Base-by-base conservation (phyloP, 148 eudicot species). In the Nepenthes mirabilis region DNA sequence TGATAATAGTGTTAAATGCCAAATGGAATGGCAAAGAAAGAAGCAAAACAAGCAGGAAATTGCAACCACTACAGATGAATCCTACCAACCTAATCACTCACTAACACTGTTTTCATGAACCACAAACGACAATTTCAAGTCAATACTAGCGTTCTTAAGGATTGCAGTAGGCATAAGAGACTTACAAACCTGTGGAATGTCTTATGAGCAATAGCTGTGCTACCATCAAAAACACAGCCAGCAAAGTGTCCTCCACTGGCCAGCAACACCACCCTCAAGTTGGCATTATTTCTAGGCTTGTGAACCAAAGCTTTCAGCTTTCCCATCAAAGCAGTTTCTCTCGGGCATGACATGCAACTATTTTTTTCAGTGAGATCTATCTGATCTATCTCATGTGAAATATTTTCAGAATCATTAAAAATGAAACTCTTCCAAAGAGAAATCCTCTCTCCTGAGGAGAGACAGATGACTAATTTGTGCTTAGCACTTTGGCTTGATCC, bases 181-280 rank as follows among this genome's bases (percentile, higher is more conserved):
- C 23, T 23, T 23, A 23, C 80, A 43, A 52, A 91, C 97, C 97
- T 91, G 84, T 91, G 96, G 76, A 81, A 85, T 32, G 97, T 88
- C 68, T 91, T 91, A 65, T 82, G 85, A 57, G 90, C 88, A 75
- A 91, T 83, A 81, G 78, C 76, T 34, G 76, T 71, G 64, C 75
- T 82, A 47, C 97, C 97, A 78, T 88, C 94, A 74, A 91, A 88
- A 36, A 91, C 97, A 63, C 97, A 88, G 2, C 97, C 97, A 53
- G 97, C 96, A 74, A 91, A 91, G 65, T 91, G 97, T 50, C 96
- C 97, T 66, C 97, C 96, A 55, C 80, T 82, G 1, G 84, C 90
- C 73, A 91, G 85, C 65, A 91, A 77, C 58, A 91, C 83, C 56
- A 91, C 70, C 80, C 97, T 85, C 65, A 88, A 71, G 59, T 60